Percentiles rank a stretch among this genome's conserved stretches.
These are phyloP conservation scores for Capsicum chinense DNA, from an alignment of 257 asterid genomes.

Conservation along the genomic window DNA sequence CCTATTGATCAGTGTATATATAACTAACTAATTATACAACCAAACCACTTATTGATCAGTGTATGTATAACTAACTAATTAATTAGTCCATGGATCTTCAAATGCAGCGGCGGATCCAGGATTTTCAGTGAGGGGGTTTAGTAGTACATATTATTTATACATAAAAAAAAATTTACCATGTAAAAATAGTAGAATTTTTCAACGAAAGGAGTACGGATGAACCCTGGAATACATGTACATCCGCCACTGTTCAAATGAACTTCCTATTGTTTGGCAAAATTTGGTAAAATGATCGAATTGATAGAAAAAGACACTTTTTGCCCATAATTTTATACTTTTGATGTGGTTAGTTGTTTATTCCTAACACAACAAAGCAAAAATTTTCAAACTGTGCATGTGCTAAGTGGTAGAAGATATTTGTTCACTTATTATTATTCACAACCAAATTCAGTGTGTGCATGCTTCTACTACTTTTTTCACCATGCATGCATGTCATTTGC, in stretches of 20 bases:
- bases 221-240: too few species aligned
- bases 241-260: neutral
- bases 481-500: conserved; percentile 3
- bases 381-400: neutral
- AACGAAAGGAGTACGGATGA: too few species aligned
- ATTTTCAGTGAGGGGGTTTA: too few species aligned
- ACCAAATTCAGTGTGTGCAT: neutral
- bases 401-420: conserved; percentile 23
- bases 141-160: too few species aligned
- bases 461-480: neutral
- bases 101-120: neutral
- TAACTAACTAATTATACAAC: neutral
- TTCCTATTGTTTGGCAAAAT: neutral
- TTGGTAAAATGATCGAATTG: neutral
- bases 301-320: neutral
- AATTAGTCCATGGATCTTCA: neutral
- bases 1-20: neutral
- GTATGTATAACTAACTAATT: neutral
- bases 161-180: too few species aligned
- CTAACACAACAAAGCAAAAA: neutral
- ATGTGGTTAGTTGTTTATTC: conserved; percentile 12
- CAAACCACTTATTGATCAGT: neutral
- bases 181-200: too few species aligned
- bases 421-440: conserved; percentile 7
- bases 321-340: neutral